Base-by-base conservation (phyloP, 768 basidiomycete species). In the Mycena rosella region DNA sequence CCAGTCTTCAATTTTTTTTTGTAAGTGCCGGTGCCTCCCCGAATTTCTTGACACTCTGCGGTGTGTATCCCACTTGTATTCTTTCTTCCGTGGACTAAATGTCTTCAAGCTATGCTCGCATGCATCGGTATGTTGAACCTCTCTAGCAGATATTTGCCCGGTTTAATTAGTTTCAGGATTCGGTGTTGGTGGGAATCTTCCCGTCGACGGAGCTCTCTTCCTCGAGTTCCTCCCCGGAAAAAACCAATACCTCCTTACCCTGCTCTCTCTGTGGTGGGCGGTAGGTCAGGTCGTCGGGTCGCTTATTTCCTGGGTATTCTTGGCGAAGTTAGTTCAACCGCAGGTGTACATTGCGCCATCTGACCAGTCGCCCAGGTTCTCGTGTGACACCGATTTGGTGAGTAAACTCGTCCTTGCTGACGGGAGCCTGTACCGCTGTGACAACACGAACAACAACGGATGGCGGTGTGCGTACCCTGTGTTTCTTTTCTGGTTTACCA, bases 181-280 rank as follows among this genome's bases (percentile, higher is more conserved):
- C 10, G 87, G 87, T 2, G 87, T 88, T 0, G 87, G 87, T 2
- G 88, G 89, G 2, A 81, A 86, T 69, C 75, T 89, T 20, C 87
- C 88, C 0, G 88, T 89, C 1, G 88, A 89, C 67, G 84, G 83
- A 42, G 88, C 88, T 0, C 81, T 89, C 20, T 89, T 89, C 75
- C 80, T 89, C 14, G 86, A 89, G 71, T 89, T 88, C 74, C 68
- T 87, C 5, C 88, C 88, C 3, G 83, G 85, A 5, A 82, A 82
- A 3, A 84, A 89, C 65, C 89, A 89, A 70, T 89, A 87, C 67
- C 78, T 89, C 8, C 78, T 89, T 49, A 89, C 88, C 0, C 73
- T 89, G 26, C 80, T 89, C 26, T 88, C 87, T 1, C 79, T 88
- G 40, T 89, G 87, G 86, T 89, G 89, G 88, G 87, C 88, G 14